phyloP scores from a whole-genome alignment of 345 rosid genomes.

The Moricandia arvensis region DNA sequence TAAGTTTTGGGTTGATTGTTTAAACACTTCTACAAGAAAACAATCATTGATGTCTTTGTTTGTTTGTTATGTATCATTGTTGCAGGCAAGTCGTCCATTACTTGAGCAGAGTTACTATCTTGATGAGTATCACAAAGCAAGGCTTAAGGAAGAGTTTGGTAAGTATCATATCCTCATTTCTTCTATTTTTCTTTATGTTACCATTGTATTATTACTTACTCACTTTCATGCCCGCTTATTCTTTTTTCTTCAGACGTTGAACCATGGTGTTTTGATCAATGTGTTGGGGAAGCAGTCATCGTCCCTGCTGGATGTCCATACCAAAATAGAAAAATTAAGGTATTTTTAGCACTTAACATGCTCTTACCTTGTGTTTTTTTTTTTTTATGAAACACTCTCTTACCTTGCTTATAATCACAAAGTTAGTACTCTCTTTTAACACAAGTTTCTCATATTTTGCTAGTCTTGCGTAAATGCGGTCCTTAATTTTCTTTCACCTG shows the following conservation, averaged over 20 bases:
- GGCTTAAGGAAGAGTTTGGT: conserved; percentile 89
- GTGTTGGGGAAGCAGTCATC: conserved; percentile 90
- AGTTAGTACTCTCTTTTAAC: background rate
- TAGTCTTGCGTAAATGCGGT: conserved; percentile 93
- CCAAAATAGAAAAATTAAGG: conserved; percentile 84
- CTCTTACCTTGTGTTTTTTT: conserved; percentile 2
- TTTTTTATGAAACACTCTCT: too few relatives aligned
- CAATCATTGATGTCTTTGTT: conserved; percentile 14
- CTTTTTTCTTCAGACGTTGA: conserved; percentile 59
- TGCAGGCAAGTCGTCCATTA: conserved; percentile 77
- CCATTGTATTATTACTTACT: background rate
- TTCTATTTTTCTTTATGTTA: background rate
- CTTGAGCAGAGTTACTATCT: conserved; percentile 85
- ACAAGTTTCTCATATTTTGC: conserved; percentile 9
- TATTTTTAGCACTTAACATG: conserved; percentile 19
- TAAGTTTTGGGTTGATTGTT: conserved; percentile 39
- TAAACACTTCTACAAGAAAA: conserved; percentile 1
- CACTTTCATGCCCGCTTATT: conserved; percentile 1
- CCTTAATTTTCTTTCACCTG: conserved; percentile 84
- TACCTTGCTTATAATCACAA: background rate
- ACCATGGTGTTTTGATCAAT: conserved; percentile 94
- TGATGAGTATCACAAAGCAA: conserved; percentile 64
- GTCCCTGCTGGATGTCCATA: conserved; percentile 95
- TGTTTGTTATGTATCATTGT: conserved; percentile 16
- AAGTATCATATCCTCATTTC: conserved; percentile 36